Conservation (phyloP, 768 basidiomycete species). For the Hydnum rufescens region DNA sequence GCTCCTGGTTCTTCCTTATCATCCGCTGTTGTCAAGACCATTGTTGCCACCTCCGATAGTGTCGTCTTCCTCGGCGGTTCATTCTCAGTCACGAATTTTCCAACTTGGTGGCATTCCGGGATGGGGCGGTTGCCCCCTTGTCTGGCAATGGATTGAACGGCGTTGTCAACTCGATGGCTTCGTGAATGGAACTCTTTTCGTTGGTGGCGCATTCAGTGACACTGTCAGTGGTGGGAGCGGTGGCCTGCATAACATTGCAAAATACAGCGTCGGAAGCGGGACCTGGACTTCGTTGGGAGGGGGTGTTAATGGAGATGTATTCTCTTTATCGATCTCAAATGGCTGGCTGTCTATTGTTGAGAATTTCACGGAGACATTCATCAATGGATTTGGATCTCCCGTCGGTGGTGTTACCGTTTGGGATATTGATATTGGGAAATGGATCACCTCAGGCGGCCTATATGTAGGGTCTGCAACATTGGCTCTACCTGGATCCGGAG, state of each 20-base stretch:
- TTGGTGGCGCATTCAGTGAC: conserved; percentile 77
- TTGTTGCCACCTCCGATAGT: conserved; percentile 47
- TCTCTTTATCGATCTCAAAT: conserved; percentile 30
- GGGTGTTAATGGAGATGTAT: conserved; percentile 63
- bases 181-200: conserved; percentile 44
- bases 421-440: conserved; percentile 36
- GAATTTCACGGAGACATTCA: conserved; percentile 41
- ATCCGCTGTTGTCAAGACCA: conserved; percentile 24
- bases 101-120: conserved; percentile 57
- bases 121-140: conserved; percentile 33
- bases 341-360: conserved; percentile 42
- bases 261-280: conserved; percentile 46
- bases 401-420: conserved; percentile 56
- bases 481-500: conserved; percentile 36
- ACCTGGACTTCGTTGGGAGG: conserved; percentile 49
- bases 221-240: conserved; percentile 29
- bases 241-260: conserved; percentile 39
- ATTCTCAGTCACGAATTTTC: conserved; percentile 39
- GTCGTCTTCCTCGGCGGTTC: conserved; percentile 54
- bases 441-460: conserved; percentile 62
- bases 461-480: conserved; percentile 50
- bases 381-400: conserved; percentile 17
- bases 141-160: conserved; percentile 62
- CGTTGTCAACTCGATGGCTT: conserved; percentile 45
- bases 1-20: conserved; percentile 33